phyloP scores from a whole-genome alignment of 192 early-diverging fungal species.

The Phycomyces blakesleeanus region DNA sequence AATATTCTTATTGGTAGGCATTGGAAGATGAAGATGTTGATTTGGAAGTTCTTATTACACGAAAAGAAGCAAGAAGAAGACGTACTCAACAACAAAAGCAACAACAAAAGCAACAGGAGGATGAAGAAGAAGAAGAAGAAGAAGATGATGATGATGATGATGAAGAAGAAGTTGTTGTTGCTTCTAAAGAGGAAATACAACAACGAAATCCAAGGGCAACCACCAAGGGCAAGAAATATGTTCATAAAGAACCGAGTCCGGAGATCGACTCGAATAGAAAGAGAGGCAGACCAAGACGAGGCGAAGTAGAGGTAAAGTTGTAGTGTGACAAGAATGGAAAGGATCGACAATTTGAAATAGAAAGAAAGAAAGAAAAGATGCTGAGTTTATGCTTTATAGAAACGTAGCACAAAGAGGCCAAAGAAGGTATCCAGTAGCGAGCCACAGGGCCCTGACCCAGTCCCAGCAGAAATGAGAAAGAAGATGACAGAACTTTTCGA shows the following conservation, averaged over 20 bases:
- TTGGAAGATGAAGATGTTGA: conserved; percentile 63
- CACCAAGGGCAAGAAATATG: neutral
- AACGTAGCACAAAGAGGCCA: neutral
- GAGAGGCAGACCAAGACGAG: conserved; percentile 18
- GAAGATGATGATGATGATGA: too few species aligned
- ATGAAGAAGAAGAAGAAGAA: conserved; percentile 13
- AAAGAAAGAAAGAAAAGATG: neutral
- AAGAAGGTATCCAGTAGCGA: conserved; percentile 23
- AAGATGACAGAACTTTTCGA: conserved; percentile 54
- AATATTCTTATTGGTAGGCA: conserved; percentile 34
- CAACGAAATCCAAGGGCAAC: neutral
- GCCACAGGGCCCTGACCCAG: conserved; percentile 32
- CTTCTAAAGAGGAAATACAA: too few species aligned
- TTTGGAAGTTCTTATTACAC: conserved; percentile 51
- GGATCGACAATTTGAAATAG: too few species aligned
- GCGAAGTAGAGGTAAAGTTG: neutral
- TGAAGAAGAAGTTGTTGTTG: too few species aligned
- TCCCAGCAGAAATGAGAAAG: conserved; percentile 44
- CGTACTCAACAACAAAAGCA: conserved; percentile 7
- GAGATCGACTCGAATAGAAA: conserved; percentile 4
- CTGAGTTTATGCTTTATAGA: neutral
- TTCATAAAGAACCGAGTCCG: neutral
- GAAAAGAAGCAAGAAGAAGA: conserved; percentile 35
- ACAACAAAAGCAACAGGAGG: conserved; percentile 2
- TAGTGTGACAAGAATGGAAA: neutral